phyloP scores from a whole-genome alignment of 1,139 yeast species.

The Yamadazyma kanchanaburiensis region DNA sequence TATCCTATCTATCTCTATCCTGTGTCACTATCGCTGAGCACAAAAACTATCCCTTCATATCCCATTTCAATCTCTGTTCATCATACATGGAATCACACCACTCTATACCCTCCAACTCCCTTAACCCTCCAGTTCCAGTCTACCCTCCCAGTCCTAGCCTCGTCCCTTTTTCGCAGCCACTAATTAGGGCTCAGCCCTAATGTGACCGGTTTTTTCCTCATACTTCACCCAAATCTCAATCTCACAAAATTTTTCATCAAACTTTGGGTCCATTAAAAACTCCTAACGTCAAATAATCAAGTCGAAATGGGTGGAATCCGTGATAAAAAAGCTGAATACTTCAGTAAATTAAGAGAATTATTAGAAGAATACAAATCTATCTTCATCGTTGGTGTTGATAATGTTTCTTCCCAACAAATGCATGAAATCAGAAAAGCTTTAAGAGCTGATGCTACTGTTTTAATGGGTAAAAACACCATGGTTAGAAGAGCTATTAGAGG shows the following conservation, averaged over 20 bases:
- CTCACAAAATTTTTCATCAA: slow-evolving; percentile 8
- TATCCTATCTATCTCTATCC: too few relatives aligned
- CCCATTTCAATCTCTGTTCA: too few relatives aligned
- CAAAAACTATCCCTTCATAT: too few relatives aligned
- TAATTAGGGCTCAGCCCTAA: too few relatives aligned
- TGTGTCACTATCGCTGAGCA: too few relatives aligned
- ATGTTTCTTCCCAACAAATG: slow-evolving; percentile 99
- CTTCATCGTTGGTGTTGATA: slow-evolving; percentile 99
- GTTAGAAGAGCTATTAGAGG: slow-evolving; percentile 99
- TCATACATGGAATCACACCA: too few relatives aligned
- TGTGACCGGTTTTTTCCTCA: too few relatives aligned
- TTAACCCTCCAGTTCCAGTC: too few relatives aligned
- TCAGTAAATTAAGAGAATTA: slow-evolving; percentile 90
- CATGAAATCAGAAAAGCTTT: slow-evolving; percentile 98
- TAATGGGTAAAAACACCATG: slow-evolving; percentile 99
- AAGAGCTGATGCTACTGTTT: slow-evolving; percentile 90
- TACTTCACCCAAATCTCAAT: too few relatives aligned
- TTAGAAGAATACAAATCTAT: slow-evolving; percentile 96
- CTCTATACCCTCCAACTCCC: too few relatives aligned
- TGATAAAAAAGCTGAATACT: slow-evolving; percentile 95
- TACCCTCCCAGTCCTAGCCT: too few relatives aligned
- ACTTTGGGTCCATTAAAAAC: slow-evolving; percentile 73
- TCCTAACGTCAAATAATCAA: slow-evolving; percentile 75
- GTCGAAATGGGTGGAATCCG: slow-evolving; percentile 99
- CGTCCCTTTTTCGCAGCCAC: too few relatives aligned